Percentiles rank a stretch among this genome's conserved stretches.
Conservation (phyloP, 768 basidiomycete species). For the Vararia minispora region DNA sequence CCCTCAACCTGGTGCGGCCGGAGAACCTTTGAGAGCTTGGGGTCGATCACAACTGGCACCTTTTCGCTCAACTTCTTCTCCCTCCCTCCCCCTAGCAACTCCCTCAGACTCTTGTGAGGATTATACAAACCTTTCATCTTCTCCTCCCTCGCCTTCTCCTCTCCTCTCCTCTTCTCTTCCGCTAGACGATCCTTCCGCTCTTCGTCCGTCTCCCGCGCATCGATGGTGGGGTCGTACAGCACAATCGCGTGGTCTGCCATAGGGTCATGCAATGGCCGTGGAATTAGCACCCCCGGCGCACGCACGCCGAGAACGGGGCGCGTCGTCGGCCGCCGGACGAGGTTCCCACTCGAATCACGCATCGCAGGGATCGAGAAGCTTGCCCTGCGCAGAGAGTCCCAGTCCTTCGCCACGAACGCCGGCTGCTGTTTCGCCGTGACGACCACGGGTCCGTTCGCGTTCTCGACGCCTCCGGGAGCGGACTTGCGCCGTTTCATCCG, state of each 20-base stretch:
- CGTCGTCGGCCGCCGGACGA: conserved; percentile 43
- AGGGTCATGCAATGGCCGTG: conserved; percentile 91
- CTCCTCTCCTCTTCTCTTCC: conserved; percentile 56
- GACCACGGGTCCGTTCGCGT: conserved; percentile 43
- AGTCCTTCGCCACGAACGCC: conserved; percentile 72
- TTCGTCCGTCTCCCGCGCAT: conserved; percentile 84
- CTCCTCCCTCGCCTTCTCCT: conserved; percentile 50
- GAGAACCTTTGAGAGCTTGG: conserved; percentile 73
- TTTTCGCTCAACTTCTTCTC: conserved; percentile 57
- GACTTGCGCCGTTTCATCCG: conserved; percentile 54
- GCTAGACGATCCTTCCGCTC: conserved; percentile 66
- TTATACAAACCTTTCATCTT: conserved; percentile 71
- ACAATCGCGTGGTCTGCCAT: conserved; percentile 98
- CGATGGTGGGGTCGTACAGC: conserved; percentile 91
- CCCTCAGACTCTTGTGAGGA: conserved; percentile 86
- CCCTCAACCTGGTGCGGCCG: conserved; percentile 98
- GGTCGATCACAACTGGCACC: conserved; percentile 96
- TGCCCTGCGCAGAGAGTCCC: conserved; percentile 49
- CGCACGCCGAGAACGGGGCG: conserved; percentile 79
- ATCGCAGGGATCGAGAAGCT: conserved; percentile 86
- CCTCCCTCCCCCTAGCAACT: conserved; percentile 61
- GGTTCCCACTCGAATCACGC: conserved; percentile 56
- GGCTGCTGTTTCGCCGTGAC: conserved; percentile 62
- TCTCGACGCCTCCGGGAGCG: conserved; percentile 48
- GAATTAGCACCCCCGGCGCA: conserved; percentile 67